Base-by-base conservation (phyloP, 129 eudicot genomes). In the Artemisia annua region DNA sequence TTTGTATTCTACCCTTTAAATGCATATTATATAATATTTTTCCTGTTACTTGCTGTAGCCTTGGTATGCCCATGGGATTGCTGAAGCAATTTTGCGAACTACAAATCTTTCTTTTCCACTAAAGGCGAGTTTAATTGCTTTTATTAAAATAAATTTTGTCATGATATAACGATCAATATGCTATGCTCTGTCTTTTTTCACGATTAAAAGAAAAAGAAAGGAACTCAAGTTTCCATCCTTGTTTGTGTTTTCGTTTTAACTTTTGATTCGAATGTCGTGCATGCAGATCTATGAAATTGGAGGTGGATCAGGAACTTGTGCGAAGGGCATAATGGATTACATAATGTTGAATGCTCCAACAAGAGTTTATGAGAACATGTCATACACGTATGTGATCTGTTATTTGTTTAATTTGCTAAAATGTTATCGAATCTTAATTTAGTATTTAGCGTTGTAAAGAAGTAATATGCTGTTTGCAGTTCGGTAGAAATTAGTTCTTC, bases 281-380 rank as follows among this genome's bases (percentile, higher is more conserved):
- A 49, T 79, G 63, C 89, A 94, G 99, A 94, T 94, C 52, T 94
- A 90, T 81, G 99, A 94, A 82, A 90, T 94, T 51, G 99, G 99
- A 75, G 99, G 99, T 72, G 99, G 99, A 81, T 94, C 99, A 81
- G 99, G 99, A 83, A 90, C 99, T 51, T 94, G 99, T 85, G 99
- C 99, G 68, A 94, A 86, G 87, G 96, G 99, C 78, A 91, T 94
- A 56, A 84, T 94, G 99, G 99, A 94, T 78, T 94, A 94, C 82
- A 82, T 94, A 63, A 90, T 84, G 91, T 72, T 90, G 85, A 94
- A 94, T 83, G 99, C 99, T 64, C 99, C 99, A 46, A 76, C 96
- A 30, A 84, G 97, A 86, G 91, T 94, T 81, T 94, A 90, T 83
- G 82, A 82, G 78, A 84, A 63, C 78, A 90, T 94, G 97, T 78